phyloP scores from a whole-genome alignment of 2,329 filamentous ascomycete species.

The Phialophora verrucosa region DNA sequence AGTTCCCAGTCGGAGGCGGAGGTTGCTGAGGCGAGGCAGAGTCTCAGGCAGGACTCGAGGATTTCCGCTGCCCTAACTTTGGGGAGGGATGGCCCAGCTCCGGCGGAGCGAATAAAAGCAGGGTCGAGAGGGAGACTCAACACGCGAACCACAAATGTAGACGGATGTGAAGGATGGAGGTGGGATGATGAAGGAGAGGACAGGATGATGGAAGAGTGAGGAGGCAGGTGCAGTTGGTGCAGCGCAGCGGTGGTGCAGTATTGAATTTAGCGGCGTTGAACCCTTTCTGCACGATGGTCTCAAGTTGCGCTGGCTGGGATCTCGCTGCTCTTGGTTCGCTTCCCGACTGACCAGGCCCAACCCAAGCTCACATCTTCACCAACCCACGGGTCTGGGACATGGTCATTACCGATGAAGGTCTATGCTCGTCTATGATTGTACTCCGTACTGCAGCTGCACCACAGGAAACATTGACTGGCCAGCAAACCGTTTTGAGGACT shows the following conservation, averaged over 20 bases:
- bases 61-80: slow-evolving; percentile 14
- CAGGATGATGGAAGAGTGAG: slow-evolving; percentile 12
- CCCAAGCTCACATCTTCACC: not conserved
- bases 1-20: slow-evolving; percentile 30
- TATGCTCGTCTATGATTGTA: not conserved
- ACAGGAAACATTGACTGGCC: not conserved
- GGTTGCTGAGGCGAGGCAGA: slow-evolving; percentile 27
- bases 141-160: slow-evolving; percentile 3
- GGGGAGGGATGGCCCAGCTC: slow-evolving; percentile 9
- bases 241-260: slow-evolving; percentile 9
- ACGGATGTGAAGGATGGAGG: slow-evolving; percentile 17
- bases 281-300: slow-evolving; percentile 1
- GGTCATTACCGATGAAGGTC: not conserved
- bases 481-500: not conserved
- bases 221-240: slow-evolving; percentile 15
- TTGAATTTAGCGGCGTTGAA: not conserved
- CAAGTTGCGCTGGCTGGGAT: not conserved
- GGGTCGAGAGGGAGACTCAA: slow-evolving; percentile 8
- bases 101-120: slow-evolving; percentile 6
- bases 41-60: slow-evolving; percentile 13
- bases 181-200: slow-evolving; percentile 5
- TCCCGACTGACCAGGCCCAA: not conserved
- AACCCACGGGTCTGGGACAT: not conserved
- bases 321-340: slow-evolving; percentile 1
- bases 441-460: not conserved